A percentile compares a stretch with the other conserved stretches of the same genome.
These are phyloP conservation scores for Calonectria honghensis DNA, from an alignment of 2,329 filamentous ascomycete genomes.

Conservation along the genomic window DNA sequence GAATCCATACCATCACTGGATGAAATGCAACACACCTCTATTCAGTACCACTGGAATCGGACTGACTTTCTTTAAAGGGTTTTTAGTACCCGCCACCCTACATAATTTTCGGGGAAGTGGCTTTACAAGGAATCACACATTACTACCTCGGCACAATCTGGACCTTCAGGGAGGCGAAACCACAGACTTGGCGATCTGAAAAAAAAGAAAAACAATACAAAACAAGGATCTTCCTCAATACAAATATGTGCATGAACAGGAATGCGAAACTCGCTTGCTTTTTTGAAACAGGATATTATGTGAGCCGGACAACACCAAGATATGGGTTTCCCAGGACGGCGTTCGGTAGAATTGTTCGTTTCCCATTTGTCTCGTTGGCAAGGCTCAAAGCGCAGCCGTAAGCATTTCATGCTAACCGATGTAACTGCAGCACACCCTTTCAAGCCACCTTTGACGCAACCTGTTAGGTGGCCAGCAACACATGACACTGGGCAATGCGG, in stretches of 20 bases:
- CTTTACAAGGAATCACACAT: slow-evolving; percentile 37
- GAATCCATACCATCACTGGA: neutral
- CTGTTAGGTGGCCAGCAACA: neutral
- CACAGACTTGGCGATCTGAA: neutral
- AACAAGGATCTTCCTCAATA: neutral
- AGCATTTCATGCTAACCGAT: neutral
- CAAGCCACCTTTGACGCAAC: neutral
- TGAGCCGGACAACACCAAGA: neutral
- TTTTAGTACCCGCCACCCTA: neutral
- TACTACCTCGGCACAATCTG: slow-evolving; percentile 30
- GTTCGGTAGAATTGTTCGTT: neutral
- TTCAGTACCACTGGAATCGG: neutral
- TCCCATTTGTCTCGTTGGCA: neutral
- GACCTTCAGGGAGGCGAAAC: neutral
- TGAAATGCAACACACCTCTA: neutral
- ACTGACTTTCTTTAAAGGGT: neutral
- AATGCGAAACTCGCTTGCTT: neutral
- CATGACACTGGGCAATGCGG: neutral
- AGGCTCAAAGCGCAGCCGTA: neutral
- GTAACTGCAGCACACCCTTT: neutral
- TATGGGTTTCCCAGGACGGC: neutral
- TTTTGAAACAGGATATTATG: neutral
- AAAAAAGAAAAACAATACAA: too few species aligned
- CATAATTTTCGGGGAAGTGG: neutral
- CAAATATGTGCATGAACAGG: neutral